Percentiles rank a stretch among this genome's conserved stretches.
phyloP scores from a whole-genome alignment of 345 rosid genomes.

The Populus davidiana region DNA sequence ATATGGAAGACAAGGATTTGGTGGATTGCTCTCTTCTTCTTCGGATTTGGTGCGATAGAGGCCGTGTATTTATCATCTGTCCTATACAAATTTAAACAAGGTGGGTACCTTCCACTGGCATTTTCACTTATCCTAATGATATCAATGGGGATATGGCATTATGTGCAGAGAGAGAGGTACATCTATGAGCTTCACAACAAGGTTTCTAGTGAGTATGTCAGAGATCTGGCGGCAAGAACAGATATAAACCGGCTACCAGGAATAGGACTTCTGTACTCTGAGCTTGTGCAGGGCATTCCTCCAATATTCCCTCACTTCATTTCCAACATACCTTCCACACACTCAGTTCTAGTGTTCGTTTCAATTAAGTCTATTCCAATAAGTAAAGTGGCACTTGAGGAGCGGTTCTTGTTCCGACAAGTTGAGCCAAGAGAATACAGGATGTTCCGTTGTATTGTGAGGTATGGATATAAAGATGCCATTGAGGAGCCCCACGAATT shows the following conservation, averaged over 20 bases:
- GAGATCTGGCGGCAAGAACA: constrained; percentile 37
- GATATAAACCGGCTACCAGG: constrained; percentile 54
- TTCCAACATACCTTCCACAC: constrained; percentile 53
- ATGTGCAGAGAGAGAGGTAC: constrained; percentile 48
- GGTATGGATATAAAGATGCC: constrained; percentile 61
- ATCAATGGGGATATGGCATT: constrained; percentile 65
- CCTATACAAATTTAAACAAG: constrained; percentile 55
- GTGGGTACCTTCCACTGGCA: constrained; percentile 58
- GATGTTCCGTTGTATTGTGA: constrained; percentile 68
- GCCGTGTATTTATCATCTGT: constrained; percentile 45
- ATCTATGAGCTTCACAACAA: constrained; percentile 55
- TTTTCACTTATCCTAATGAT: constrained; percentile 40
- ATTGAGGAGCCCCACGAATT: constrained; percentile 41
- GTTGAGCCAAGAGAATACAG: constrained; percentile 55
- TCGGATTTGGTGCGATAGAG: constrained; percentile 41
- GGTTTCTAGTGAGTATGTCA: constrained; percentile 43
- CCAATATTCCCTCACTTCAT: constrained; percentile 68
- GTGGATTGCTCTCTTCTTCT: constrained; percentile 42
- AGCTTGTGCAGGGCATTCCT: constrained; percentile 77
- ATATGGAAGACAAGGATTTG: constrained; percentile 58
- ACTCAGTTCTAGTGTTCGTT: constrained; percentile 60
- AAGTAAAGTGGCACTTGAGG: constrained; percentile 41
- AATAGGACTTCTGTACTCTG: constrained; percentile 64
- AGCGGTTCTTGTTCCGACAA: constrained; percentile 68
- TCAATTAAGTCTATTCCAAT: constrained; percentile 65